Percentiles rank a stretch among this genome's conserved stretches.
Evolutionary conservation across 169 alveolate genomes (phyloP).

Genomic region (Cryptosporidium andersoni): DNA sequence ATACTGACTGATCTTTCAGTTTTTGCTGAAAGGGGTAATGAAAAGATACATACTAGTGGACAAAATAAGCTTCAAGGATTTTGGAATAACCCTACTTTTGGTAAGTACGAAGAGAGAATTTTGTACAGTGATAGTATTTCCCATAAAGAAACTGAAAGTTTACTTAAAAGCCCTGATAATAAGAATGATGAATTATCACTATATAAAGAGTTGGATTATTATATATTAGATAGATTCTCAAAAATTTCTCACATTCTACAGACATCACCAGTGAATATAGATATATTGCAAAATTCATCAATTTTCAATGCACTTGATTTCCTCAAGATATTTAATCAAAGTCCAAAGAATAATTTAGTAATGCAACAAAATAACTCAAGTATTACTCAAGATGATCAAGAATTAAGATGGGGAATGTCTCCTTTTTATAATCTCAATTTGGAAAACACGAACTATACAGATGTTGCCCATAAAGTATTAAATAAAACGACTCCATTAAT

Average conservation of each 20-base stretch:
- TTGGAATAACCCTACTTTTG: not conserved
- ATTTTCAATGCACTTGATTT: slow-evolving; percentile 33
- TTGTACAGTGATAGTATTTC: not conserved
- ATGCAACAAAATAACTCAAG: not conserved
- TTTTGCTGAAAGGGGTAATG: slow-evolving; percentile 3
- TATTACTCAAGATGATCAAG: not conserved
- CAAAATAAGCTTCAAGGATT: not conserved
- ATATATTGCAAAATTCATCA: slow-evolving; percentile 12
- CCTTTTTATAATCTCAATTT: slow-evolving; percentile 39
- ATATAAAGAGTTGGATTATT: slow-evolving; percentile 55
- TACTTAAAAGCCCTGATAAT: not conserved
- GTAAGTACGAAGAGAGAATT: not conserved
- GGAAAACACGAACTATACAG: slow-evolving; percentile 25
- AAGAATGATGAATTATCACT: slow-evolving; percentile 12
- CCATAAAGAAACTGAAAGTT: not conserved
- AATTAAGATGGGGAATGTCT: slow-evolving; percentile 23
- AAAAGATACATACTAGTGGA: not conserved
- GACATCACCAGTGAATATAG: slow-evolving; percentile 5
- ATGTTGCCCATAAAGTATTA: slow-evolving; percentile 28
- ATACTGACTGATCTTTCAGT: slow-evolving; percentile 47
- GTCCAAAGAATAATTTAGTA: not conserved
- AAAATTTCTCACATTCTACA: slow-evolving; percentile 47
- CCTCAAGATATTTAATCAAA: slow-evolving; percentile 9
- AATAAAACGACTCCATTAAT: slow-evolving; percentile 44
- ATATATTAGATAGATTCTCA: not conserved